Percentiles rank a stretch among this genome's conserved stretches.
These are phyloP conservation scores for Calycina herbarum DNA, from an alignment of 2,329 filamentous ascomycete genomes.

Conservation along the genomic window DNA sequence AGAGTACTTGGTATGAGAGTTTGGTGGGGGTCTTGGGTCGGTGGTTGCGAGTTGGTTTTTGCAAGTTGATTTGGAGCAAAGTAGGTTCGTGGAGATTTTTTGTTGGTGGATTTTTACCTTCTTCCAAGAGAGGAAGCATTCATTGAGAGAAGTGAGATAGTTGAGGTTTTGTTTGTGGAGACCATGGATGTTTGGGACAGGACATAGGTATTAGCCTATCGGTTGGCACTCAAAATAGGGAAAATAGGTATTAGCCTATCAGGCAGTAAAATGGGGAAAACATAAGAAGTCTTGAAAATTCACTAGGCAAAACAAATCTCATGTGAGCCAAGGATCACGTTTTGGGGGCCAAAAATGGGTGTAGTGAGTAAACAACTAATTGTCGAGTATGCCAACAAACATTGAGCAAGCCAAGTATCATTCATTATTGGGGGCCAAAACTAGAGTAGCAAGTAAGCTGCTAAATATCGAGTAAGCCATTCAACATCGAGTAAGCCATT, in stretches of 20 bases:
- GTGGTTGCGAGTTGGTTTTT: background rate
- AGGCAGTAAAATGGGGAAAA: background rate
- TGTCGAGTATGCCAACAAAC: too few relatives aligned
- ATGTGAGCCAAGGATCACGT: too few relatives aligned
- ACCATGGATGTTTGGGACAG: background rate
- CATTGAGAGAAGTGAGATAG: background rate
- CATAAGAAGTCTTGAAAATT: background rate
- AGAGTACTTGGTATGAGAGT: background rate
- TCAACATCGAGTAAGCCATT: too few relatives aligned
- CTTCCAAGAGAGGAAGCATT: background rate
- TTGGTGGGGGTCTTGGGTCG: background rate
- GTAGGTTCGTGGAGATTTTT: background rate
- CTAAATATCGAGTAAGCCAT: too few relatives aligned
- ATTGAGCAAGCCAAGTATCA: too few relatives aligned
- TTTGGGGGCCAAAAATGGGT: background rate
- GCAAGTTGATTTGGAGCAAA: background rate
- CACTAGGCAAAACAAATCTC: too few relatives aligned
- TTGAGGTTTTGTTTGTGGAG: background rate
- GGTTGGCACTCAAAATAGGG: background rate
- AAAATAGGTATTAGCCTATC: background rate
- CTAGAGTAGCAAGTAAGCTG: too few relatives aligned
- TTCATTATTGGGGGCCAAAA: too few relatives aligned
- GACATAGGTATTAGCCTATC: slow-evolving; percentile 6
- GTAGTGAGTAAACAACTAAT: too few relatives aligned
- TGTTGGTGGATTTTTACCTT: background rate